A percentile compares a stretch with the other conserved stretches of the same genome.
These are phyloP conservation scores for Hypericum androsaemum DNA, from an alignment of 345 rosid genomes.

Conservation along the genomic window DNA sequence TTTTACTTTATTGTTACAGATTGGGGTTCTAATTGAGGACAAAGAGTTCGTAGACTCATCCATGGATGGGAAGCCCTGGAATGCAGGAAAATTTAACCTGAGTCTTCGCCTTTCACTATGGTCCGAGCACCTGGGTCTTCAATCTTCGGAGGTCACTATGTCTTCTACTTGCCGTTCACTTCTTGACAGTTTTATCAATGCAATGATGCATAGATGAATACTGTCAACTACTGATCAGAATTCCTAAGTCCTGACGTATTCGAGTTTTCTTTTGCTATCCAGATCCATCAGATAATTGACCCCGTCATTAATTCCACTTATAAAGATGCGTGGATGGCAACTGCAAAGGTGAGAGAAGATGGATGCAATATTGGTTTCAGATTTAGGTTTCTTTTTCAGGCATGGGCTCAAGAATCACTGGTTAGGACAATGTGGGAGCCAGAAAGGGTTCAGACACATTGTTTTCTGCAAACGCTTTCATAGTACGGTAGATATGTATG, in stretches of 20 bases:
- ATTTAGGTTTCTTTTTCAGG: too few species aligned
- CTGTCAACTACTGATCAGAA: neutral
- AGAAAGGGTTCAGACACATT: too few species aligned
- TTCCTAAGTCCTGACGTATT: neutral
- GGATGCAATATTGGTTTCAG: neutral
- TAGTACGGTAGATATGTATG: too few species aligned
- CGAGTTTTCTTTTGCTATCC: conserved; percentile 10
- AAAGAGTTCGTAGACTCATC: conserved; percentile 67
- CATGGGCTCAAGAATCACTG: too few species aligned
- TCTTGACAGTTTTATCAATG: neutral
- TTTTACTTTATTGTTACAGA: conserved; percentile 33
- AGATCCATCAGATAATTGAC: conserved; percentile 65
- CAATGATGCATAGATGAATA: neutral
- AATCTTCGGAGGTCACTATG: conserved; percentile 53
- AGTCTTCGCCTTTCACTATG: conserved; percentile 91
- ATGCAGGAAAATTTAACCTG: conserved; percentile 75
- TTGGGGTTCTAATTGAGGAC: conserved; percentile 84
- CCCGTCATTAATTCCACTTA: conserved; percentile 82
- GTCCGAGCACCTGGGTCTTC: conserved; percentile 96
- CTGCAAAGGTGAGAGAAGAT: conserved; percentile 63
- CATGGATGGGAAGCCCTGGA: conserved; percentile 95
- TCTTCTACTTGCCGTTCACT: neutral
- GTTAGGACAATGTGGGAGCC: too few species aligned
- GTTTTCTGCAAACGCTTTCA: too few species aligned
- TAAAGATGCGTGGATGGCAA: conserved; percentile 73